Conservation (phyloP, 805 yeast genomes). For the Wickerhamomyces subpelliculosus region DNA sequence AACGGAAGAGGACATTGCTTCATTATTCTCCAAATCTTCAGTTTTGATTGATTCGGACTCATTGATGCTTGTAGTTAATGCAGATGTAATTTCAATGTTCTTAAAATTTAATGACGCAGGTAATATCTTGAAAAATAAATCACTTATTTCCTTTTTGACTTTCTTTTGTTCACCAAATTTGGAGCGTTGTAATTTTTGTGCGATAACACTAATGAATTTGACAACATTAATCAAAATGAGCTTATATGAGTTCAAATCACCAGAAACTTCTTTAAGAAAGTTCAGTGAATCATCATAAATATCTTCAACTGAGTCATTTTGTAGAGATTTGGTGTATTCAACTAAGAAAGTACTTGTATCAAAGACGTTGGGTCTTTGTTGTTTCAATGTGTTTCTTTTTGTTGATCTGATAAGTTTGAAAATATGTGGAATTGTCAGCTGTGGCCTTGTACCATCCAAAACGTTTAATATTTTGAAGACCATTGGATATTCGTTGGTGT, state of each 20-base stretch:
- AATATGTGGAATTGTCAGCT: constrained; percentile 61
- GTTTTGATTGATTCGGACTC: neutral
- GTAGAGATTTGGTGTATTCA: constrained; percentile 57
- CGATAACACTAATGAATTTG: constrained; percentile 42
- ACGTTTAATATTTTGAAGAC: constrained; percentile 64
- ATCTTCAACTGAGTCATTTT: constrained; percentile 73
- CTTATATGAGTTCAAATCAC: constrained; percentile 41
- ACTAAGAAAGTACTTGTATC: constrained; percentile 30
- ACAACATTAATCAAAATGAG: constrained; percentile 46
- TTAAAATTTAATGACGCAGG: constrained; percentile 23
- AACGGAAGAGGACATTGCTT: constrained; percentile 4
- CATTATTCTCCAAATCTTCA: constrained; percentile 4
- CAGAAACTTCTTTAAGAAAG: constrained; percentile 54
- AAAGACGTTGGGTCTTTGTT: constrained; percentile 11
- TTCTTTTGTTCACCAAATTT: constrained; percentile 58
- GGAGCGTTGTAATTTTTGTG: constrained; percentile 48
- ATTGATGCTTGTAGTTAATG: constrained; percentile 7
- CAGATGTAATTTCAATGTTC: constrained; percentile 12
- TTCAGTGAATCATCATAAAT: constrained; percentile 53
- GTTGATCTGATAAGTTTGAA: constrained; percentile 48
- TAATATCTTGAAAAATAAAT: constrained; percentile 32
- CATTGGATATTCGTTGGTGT: constrained; percentile 21
- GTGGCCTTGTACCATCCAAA: constrained; percentile 79
- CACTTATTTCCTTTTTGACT: constrained; percentile 48
- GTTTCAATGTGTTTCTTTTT: constrained; percentile 27